These are phyloP conservation scores for Haplosporangium sp. DNA, from an alignment of 371 early-diverging fungal species.

Conservation along the genomic window DNA sequence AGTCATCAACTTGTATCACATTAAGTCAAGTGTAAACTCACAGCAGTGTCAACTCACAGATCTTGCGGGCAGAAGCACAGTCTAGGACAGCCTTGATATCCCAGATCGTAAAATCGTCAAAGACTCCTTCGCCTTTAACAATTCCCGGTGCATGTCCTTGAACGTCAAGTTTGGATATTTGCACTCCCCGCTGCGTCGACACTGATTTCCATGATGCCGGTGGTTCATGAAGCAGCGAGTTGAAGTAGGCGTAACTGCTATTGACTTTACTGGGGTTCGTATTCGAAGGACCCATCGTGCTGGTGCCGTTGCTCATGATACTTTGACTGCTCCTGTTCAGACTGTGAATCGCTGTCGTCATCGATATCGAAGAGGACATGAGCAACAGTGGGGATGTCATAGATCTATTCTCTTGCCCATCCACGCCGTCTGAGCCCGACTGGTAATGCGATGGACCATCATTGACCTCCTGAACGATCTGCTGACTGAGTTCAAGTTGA, in stretches of 20 bases:
- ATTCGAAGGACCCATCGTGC: constrained; percentile 44
- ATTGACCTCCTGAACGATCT: constrained; percentile 50
- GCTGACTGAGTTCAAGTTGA: constrained; percentile 49
- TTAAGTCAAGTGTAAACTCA: not conserved
- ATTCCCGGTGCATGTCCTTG: constrained; percentile 64
- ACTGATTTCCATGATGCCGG: constrained; percentile 47
- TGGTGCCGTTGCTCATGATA: constrained; percentile 50
- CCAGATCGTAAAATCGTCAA: constrained; percentile 67
- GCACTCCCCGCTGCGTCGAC: constrained; percentile 46
- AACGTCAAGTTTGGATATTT: constrained; percentile 58
- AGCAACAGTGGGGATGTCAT: constrained; percentile 40
- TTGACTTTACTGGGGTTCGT: constrained; percentile 51
- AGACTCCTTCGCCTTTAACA: constrained; percentile 61
- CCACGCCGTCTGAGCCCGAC: constrained; percentile 20
- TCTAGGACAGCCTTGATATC: constrained; percentile 66
- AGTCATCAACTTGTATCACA: not conserved
- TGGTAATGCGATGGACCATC: constrained; percentile 19
- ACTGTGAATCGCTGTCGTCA: constrained; percentile 46
- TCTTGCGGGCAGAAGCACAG: constrained; percentile 47
- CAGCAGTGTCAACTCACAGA: constrained; percentile 28
- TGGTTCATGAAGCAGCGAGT: constrained; percentile 47
- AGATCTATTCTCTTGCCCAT: constrained; percentile 18
- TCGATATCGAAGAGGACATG: constrained; percentile 54
- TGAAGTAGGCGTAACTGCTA: constrained; percentile 43
- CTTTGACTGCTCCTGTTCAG: constrained; percentile 44